Conservation (phyloP, 1,284 basidiomycete genomes). For the Apiotrichum porosum region DNA sequence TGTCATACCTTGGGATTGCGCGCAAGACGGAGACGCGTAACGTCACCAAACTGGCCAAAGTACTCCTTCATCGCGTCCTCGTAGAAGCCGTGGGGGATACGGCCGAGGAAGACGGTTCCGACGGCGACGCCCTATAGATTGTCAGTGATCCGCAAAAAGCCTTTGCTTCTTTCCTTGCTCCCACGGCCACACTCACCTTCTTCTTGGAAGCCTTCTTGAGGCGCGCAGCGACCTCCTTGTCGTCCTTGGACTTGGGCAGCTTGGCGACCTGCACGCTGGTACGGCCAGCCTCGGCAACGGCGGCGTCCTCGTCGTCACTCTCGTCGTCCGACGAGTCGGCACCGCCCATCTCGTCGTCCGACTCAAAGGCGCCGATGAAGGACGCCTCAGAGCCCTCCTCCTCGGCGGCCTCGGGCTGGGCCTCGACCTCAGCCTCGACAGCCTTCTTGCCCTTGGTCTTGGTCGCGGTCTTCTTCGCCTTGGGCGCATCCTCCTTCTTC, state of each 20-base stretch:
- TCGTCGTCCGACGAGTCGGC: conserved; percentile 80
- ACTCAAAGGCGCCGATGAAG: conserved; percentile 64
- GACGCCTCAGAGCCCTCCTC: conserved; percentile 47
- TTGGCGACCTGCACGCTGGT: conserved; percentile 58
- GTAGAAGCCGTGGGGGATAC: conserved; percentile 94
- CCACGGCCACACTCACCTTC: conserved; percentile 55
- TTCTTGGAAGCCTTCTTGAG: conserved; percentile 77
- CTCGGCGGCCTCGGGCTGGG: conserved; percentile 21
- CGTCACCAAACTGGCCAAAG: conserved; percentile 90
- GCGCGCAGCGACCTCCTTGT: conserved; percentile 68
- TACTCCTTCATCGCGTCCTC: conserved; percentile 90
- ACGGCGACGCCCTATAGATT: conserved; percentile 51
- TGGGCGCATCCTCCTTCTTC: conserved; percentile 17
- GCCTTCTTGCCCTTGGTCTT: conserved; percentile 25
- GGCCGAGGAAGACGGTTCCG: conserved; percentile 85
- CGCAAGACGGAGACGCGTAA: conserved; percentile 82
- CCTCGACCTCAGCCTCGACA: conserved; percentile 21
- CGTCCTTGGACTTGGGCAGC: conserved; percentile 80
- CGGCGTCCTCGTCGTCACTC: conserved; percentile 56
- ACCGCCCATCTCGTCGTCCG: conserved; percentile 51
- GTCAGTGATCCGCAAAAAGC: neutral
- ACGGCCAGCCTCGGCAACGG: conserved; percentile 39
- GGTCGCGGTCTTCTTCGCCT: conserved; percentile 16
- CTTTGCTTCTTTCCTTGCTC: neutral
- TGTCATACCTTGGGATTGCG: conserved; percentile 87